A percentile compares a stretch with the other conserved stretches of the same genome.
Evolutionary conservation across 345 rosid species (phyloP).

Genomic region (Populus tremula): DNA sequence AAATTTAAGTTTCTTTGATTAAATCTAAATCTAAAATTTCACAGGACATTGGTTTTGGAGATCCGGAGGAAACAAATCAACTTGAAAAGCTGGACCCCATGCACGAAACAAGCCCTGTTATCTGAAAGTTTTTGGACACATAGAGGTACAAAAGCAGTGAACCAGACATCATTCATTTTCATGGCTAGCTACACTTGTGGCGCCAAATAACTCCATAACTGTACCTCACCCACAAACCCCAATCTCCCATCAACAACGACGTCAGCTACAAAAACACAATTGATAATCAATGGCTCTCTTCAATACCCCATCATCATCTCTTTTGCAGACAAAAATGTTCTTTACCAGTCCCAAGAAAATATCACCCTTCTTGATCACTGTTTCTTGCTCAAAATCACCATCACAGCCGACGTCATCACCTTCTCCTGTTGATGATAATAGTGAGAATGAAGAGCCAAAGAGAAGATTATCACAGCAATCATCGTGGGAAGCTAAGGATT

Average conservation of each 20-base stretch:
- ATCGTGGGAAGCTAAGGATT: slow-evolving; percentile 83
- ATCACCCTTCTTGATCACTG: slow-evolving; percentile 9
- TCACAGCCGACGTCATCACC: neutral
- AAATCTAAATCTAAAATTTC: too few relatives aligned
- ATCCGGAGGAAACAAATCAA: neutral
- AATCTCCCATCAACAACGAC: neutral
- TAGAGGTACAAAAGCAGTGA: neutral
- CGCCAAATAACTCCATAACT: slow-evolving; percentile 21
- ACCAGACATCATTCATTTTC: neutral
- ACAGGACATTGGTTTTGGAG: too few relatives aligned
- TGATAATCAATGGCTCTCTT: slow-evolving; percentile 29
- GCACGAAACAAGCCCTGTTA: neutral
- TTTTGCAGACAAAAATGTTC: slow-evolving; percentile 12
- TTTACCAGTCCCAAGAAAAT: slow-evolving; percentile 9
- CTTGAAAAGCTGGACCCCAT: neutral
- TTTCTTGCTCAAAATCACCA: slow-evolving; percentile 37
- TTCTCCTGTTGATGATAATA: slow-evolving; percentile 15
- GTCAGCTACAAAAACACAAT: neutral
- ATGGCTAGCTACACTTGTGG: slow-evolving; percentile 14
- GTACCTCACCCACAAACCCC: slow-evolving; percentile 1
- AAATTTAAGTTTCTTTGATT: too few relatives aligned
- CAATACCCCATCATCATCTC: slow-evolving; percentile 25
- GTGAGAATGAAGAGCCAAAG: slow-evolving; percentile 13
- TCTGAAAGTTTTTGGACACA: neutral
- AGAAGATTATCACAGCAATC: slow-evolving; percentile 73